phyloP scores from a whole-genome alignment of 2,329 filamentous ascomycete species.

The Ophiostoma australiae region DNA sequence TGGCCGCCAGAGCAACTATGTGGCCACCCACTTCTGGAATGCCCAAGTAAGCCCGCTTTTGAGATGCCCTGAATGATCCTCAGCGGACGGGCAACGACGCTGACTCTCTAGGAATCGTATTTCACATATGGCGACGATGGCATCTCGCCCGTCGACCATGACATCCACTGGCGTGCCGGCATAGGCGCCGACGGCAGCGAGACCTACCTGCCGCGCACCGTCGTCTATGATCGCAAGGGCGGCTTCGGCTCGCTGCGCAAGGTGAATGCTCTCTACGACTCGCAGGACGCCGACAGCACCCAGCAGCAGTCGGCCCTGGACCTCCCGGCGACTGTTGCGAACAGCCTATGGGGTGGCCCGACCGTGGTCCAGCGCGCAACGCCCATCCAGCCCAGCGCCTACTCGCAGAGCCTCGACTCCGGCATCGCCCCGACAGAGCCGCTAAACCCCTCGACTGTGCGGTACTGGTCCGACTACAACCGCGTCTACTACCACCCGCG shows the following conservation, averaged over 20 bases:
- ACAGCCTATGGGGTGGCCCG: constrained; percentile 47
- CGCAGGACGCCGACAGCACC: constrained; percentile 33
- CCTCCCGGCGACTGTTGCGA: constrained; percentile 23
- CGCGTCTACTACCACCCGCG: constrained; percentile 87
- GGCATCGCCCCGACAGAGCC: constrained; percentile 56
- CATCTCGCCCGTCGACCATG: constrained; percentile 67
- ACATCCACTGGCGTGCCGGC: constrained; percentile 83
- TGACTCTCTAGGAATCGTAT: constrained; percentile 72
- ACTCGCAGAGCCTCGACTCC: constrained; percentile 73
- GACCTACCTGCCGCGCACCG: constrained; percentile 83
- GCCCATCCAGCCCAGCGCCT: constrained; percentile 64
- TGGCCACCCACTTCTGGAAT: constrained; percentile 97
- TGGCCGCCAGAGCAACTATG: constrained; percentile 86
- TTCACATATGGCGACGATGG: constrained; percentile 76
- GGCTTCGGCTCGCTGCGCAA: constrained; percentile 84
- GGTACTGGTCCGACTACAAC: constrained; percentile 96
- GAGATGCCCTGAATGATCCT: neutral
- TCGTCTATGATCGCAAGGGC: constrained; percentile 93
- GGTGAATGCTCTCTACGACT: constrained; percentile 81
- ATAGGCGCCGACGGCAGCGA: constrained; percentile 78
- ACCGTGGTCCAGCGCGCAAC: constrained; percentile 64
- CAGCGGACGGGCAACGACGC: neutral
- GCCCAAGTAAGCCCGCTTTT: constrained; percentile 56
- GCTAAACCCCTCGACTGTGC: constrained; percentile 66
- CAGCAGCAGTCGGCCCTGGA: constrained; percentile 19